Evolutionary conservation across 495 filamentous ascomycete species (phyloP).

Genomic region (Annulohypoxylon stygium): DNA sequence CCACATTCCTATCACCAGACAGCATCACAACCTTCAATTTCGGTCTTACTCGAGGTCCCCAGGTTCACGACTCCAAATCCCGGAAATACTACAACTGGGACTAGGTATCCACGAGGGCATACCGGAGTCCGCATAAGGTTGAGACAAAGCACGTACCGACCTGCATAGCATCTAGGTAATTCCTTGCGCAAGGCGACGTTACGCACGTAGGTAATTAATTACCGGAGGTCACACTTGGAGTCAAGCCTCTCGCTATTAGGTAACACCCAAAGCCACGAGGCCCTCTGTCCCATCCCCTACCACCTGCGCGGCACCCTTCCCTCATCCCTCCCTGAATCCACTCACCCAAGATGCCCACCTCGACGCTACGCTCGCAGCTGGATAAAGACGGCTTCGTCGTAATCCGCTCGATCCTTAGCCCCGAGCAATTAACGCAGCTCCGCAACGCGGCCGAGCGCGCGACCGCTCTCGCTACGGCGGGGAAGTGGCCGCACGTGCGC

Average conservation of each 20-base stretch:
- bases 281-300: neutral
- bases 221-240: conserved; percentile 23
- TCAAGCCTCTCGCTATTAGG: neutral
- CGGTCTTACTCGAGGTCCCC: conserved; percentile 8
- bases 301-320: neutral
- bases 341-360: conserved; percentile 34
- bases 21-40: conserved; percentile 3
- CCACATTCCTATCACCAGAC: conserved; percentile 22
- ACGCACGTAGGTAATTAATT: conserved; percentile 11
- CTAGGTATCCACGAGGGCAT: conserved; percentile 14
- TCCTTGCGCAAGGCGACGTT: conserved; percentile 23
- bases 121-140: conserved; percentile 17
- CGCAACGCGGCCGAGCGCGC: conserved; percentile 66
- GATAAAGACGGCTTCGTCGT: conserved; percentile 54
- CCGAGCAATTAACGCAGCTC: conserved; percentile 56
- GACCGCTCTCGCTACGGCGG: conserved; percentile 68
- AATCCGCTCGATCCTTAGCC: conserved; percentile 53
- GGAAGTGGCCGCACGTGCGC: conserved; percentile 81
- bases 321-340: neutral
- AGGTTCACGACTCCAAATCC: neutral
- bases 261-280: conserved; percentile 13
- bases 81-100: neutral
- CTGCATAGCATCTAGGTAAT: neutral
- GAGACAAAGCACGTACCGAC: neutral
- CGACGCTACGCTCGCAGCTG: conserved; percentile 49